Evolutionary conservation across 129 eudicot genomes (phyloP).

Genomic region (Cynara cardunculus): DNA sequence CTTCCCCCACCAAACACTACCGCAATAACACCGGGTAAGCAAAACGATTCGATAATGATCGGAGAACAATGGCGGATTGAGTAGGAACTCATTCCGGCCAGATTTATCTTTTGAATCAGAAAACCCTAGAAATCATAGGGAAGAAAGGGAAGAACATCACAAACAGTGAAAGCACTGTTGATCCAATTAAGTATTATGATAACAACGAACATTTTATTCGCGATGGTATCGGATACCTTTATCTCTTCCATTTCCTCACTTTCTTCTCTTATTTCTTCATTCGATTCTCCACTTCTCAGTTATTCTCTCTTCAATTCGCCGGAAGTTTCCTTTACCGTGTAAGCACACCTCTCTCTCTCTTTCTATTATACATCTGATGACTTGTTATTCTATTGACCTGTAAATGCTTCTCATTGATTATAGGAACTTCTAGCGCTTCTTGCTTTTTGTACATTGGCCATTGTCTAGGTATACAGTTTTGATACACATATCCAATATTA

Average conservation of each 20-base stretch:
- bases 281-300: constrained; percentile 50
- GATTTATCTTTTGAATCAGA: not conserved
- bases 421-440: constrained; percentile 82
- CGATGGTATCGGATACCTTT: constrained; percentile 64
- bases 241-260: constrained; percentile 56
- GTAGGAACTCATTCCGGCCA: not conserved
- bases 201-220: constrained; percentile 31
- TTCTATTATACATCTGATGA: not conserved
- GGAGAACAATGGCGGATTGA: constrained; percentile 1
- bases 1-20: no score
- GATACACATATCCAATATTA: not conserved
- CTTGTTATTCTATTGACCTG: not conserved
- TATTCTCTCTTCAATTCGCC: constrained; percentile 51
- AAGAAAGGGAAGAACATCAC: constrained; percentile 16
- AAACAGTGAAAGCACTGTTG: not conserved
- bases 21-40: no score
- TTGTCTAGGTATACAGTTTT: constrained; percentile 55
- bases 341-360: constrained; percentile 7
- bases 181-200: constrained; percentile 19
- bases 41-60: not conserved
- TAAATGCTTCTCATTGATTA: not conserved
- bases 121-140: constrained; percentile 24
- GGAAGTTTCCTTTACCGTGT: constrained; percentile 71
- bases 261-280: constrained; percentile 87
- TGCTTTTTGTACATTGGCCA: constrained; percentile 55